phyloP scores from a whole-genome alignment of 2,329 filamentous ascomycete species.

The Alternaria incomplexa region DNA sequence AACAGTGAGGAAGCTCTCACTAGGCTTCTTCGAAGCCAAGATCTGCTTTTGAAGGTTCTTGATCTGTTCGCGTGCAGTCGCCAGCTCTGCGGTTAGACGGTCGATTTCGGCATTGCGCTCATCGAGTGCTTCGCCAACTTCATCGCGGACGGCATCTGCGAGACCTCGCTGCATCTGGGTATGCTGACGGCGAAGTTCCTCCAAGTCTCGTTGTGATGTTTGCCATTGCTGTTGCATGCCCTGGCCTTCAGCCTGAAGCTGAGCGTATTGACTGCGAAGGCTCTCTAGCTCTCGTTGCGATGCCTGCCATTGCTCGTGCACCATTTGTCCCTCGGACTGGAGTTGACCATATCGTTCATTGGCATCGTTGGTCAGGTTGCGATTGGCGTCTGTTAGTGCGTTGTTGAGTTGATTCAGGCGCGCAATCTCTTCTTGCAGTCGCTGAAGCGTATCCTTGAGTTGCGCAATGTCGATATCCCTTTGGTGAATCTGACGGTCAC shows the following conservation, averaged over 20 bases:
- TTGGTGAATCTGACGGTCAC: conserved; percentile 74
- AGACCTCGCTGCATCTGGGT: conserved; percentile 66
- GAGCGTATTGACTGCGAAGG: conserved; percentile 60
- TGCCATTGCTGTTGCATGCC: conserved; percentile 60
- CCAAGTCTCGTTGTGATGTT: conserved; percentile 71
- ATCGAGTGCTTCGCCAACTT: conserved; percentile 70
- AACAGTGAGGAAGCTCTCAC: conserved; percentile 77
- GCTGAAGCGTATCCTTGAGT: conserved; percentile 78
- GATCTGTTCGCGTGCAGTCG: conserved; percentile 69
- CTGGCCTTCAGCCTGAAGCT: conserved; percentile 70
- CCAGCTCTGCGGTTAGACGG: conserved; percentile 77
- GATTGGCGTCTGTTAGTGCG: conserved; percentile 77
- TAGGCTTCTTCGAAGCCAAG: conserved; percentile 59
- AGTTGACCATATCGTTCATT: conserved; percentile 72
- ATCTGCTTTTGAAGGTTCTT: conserved; percentile 66
- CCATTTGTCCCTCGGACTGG: conserved; percentile 48
- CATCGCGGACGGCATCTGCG: conserved; percentile 65
- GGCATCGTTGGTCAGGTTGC: conserved; percentile 76
- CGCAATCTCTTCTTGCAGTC: conserved; percentile 80
- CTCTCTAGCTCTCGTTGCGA: neutral
- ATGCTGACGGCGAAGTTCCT: conserved; percentile 69
- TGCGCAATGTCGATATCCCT: conserved; percentile 86
- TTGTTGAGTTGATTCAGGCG: conserved; percentile 84
- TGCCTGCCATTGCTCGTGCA: neutral
- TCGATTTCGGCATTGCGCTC: conserved; percentile 86